Evolutionary conservation across 2,329 filamentous ascomycete species (phyloP).

Genomic region (Fusarium temperatum): DNA sequence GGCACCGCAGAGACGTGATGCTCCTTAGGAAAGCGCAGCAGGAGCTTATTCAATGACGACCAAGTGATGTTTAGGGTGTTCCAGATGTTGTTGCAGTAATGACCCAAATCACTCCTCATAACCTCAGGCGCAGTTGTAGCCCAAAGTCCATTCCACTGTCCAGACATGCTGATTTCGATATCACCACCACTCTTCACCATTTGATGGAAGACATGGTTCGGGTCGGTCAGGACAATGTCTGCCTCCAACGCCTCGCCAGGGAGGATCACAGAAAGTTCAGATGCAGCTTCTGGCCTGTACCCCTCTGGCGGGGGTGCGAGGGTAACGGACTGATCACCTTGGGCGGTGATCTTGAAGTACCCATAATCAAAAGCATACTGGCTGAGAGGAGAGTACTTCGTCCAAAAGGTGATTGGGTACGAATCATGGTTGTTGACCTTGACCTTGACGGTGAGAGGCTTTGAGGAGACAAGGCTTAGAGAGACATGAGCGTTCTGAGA

Average conservation of each 20-base stretch:
- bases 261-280: background rate
- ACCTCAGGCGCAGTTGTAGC: background rate
- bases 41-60: background rate
- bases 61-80: background rate
- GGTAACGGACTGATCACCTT: background rate
- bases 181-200: background rate
- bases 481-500: background rate
- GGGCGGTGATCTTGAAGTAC: background rate
- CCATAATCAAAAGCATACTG: background rate
- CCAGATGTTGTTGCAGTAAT: background rate
- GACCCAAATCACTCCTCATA: background rate
- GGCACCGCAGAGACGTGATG: background rate
- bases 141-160: background rate
- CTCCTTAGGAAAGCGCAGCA: background rate
- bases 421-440: background rate
- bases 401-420: background rate
- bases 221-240: background rate
- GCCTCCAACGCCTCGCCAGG: background rate
- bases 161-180: background rate
- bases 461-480: background rate
- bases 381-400: background rate
- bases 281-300: background rate
- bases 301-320: background rate
- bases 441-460: background rate
- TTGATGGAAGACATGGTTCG: background rate